A percentile compares a stretch with the other conserved stretches of the same genome.
Conservation (phyloP, 2,329 filamentous ascomycete species). For the Aspergillus amoenus region DNA sequence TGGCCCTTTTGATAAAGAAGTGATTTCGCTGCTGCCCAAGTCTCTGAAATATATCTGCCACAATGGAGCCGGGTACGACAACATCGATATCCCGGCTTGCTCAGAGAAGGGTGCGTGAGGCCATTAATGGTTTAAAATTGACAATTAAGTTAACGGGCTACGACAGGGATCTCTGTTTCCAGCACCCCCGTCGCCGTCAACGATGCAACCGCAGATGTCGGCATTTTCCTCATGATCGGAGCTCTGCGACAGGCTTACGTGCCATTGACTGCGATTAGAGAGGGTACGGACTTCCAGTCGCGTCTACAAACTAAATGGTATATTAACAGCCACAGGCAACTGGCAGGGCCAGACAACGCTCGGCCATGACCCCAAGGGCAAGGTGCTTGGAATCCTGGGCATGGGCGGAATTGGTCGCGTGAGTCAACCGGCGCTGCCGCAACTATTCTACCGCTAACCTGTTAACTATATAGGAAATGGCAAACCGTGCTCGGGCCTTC, state of each 20-base stretch:
- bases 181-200: slow-evolving; percentile 49
- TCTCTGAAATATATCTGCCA: slow-evolving; percentile 53
- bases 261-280: slow-evolving; percentile 41
- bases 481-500: slow-evolving; percentile 45
- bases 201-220: slow-evolving; percentile 48
- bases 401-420: slow-evolving; percentile 51
- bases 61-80: slow-evolving; percentile 61
- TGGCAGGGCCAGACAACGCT: slow-evolving; percentile 44
- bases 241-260: slow-evolving; percentile 46
- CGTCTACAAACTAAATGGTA: background rate
- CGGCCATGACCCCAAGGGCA: slow-evolving; percentile 48
- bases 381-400: slow-evolving; percentile 47
- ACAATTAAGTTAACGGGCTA: background rate
- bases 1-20: slow-evolving; percentile 50
- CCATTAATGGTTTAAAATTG: background rate
- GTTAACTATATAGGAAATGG: slow-evolving; percentile 40
- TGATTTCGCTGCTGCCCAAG: slow-evolving; percentile 46
- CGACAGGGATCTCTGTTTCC: slow-evolving; percentile 40
- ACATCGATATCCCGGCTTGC: slow-evolving; percentile 57
- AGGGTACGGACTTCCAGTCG: slow-evolving; percentile 27
- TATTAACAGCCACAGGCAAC: slow-evolving; percentile 27
- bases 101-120: slow-evolving; percentile 40
- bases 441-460: background rate
- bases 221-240: slow-evolving; percentile 50
- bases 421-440: slow-evolving; percentile 13